Base-by-base conservation (phyloP, 345 rosid species). In the Raphanus raphanistrum region DNA sequence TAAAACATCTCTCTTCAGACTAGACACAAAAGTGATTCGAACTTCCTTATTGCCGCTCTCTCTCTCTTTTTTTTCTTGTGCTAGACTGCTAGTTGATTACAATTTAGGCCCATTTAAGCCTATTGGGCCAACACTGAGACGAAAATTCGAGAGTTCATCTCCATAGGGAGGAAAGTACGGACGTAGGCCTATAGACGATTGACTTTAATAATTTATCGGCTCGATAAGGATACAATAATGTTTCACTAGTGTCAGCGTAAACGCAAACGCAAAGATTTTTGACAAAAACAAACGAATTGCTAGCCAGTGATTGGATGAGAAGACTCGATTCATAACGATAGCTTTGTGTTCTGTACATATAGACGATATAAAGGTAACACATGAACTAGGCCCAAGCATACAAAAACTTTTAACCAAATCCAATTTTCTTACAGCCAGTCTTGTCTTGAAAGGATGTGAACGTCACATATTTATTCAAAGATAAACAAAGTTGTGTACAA, bases 391-490 rank as follows among this genome's bases (percentile, higher is more conserved):
- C 55, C 55, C 17, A 13, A 0, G 0, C 21, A n/a, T 13, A n/a
- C 2, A 50, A 10, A 11, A 43, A 15, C 52, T n/a, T 29, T 15
- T 11, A 54, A 15, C 57, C 31, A 41, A 13, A 66, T 38, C 66
- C 63, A 57, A 7, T 41, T 66, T 48, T 13, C 17, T 27, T 35
- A 35, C 5, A 21, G 10, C 1, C 43, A 10, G 12, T 0, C 50
- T 43, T 6, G 58, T 17, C 17, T n/a, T 64, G 16, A 5, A 48
- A 33, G 63, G 57, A 69, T 25, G 63, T 76, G 79, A 62, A 4
- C 15, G 69, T 27, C 41, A 48, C 62, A 63, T 63, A 50, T 70
- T 59, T 61, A 62, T 76, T 76, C 65, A 27, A 70, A 26, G 29
- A 36, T n/a, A 12, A 5, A n/a, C 35, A 31, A 68, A 45, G 74